Evolutionary conservation across 108 stramenopile genomes (phyloP), one percentile per base, ranked within the genome.

Genomic region (Nitzschia palea): DNA sequence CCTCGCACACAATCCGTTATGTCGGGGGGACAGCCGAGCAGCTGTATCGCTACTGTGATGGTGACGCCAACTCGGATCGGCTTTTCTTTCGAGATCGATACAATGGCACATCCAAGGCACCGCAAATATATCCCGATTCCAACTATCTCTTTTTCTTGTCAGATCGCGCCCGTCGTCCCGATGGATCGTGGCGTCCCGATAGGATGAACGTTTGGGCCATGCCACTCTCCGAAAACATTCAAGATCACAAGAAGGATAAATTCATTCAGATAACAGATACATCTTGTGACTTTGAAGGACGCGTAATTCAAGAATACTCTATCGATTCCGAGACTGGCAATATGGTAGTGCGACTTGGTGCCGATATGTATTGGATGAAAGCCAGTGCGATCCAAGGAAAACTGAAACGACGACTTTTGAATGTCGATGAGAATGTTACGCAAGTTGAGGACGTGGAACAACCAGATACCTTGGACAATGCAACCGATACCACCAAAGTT

Each of bases 21-120:
- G 79, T 85, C 4, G 88, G 88, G 17, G 88, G 88, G 10, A 90
- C 88, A 3, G 88, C 86, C 5, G 86, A 87, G 73, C 55, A 61
- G 8, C 48, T 91, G 25, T 91, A 84, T 78, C 59, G 60, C 12
- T 87, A 84, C 47, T 91, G 89, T 59, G 62, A 80, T 30, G 69
- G 62, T 18, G 63, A 71, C 8, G 61, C 67, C 14, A 32, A 66
- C 20, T n/a, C 65, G 32, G 26, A 50, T 68, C 37, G 44, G 8
- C 47, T 59, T 25, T 55, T 28, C 27, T 28, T 3, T 40, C 71
- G 36, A 28, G 73, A 72, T 40, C 65, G 78, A 22, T 91, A 80
- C 63, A 79, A 72, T 30, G 89, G 89, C 10, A 87, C 89, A 10
- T 71, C 71, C 44, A 91, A 91, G 42, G 35, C 47, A 31, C 85